Conservation (phyloP, 2,329 filamentous ascomycete species). For the Alternaria novae-zelandiae region DNA sequence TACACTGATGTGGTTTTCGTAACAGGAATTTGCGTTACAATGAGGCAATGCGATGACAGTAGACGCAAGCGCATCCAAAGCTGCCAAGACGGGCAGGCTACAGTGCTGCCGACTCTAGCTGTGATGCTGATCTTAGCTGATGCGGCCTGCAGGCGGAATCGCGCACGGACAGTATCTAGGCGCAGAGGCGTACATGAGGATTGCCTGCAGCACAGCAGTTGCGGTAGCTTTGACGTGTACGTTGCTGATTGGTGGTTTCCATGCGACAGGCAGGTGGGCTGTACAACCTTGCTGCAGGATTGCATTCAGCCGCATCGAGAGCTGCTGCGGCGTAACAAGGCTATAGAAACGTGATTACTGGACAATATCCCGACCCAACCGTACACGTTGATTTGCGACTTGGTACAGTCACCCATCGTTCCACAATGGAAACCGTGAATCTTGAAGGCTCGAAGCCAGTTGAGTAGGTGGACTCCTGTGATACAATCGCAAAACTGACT, state of each 20-base stretch:
- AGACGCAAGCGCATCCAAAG: not conserved
- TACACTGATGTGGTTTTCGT: not conserved
- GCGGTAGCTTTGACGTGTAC: slow-evolving; percentile 43
- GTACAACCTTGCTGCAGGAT: not conserved
- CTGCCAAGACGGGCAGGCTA: not conserved
- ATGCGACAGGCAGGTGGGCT: not conserved
- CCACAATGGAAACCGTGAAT: not conserved
- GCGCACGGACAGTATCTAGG: not conserved
- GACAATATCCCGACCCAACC: not conserved
- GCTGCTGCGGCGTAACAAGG: not conserved
- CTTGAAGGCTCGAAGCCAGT: not conserved
- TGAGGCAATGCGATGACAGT: not conserved
- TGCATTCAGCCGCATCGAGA: not conserved
- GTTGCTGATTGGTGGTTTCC: slow-evolving; percentile 23
- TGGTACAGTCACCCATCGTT: not conserved
- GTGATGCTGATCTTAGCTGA: not conserved
- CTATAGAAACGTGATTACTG: not conserved
- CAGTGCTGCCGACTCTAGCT: not conserved
- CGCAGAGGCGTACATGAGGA: slow-evolving; percentile 18
- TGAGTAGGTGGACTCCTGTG: not conserved
- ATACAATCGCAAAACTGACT: not conserved
- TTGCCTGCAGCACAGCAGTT: not conserved
- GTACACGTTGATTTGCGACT: not conserved
- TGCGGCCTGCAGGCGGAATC: slow-evolving; percentile 29
- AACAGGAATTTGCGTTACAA: not conserved